Conservation (phyloP, 495 filamentous ascomycete genomes). For the Hypoxylon trugodes region DNA sequence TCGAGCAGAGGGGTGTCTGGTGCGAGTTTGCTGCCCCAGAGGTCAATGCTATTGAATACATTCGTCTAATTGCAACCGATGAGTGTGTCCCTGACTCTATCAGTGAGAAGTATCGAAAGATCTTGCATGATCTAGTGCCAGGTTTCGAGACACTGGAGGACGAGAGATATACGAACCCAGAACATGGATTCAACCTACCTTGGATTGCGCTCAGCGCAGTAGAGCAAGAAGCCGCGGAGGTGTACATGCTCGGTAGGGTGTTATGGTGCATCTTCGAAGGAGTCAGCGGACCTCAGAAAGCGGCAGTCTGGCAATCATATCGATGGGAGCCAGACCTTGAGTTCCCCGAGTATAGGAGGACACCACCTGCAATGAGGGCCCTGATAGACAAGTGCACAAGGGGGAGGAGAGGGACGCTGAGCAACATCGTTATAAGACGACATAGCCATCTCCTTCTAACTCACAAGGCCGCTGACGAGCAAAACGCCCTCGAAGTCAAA, state of each 20-base stretch:
- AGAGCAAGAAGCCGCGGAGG: conserved; percentile 59
- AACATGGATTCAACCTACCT: conserved; percentile 54
- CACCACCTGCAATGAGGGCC: conserved; percentile 48
- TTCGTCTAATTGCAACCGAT: conserved; percentile 50
- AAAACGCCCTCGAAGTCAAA: conserved; percentile 43
- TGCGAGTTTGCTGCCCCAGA: conserved; percentile 60
- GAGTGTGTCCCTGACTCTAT: conserved; percentile 44
- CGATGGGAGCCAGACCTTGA: conserved; percentile 56
- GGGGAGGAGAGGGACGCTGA: conserved; percentile 49
- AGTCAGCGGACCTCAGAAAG: conserved; percentile 54
- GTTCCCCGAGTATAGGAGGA: conserved; percentile 53
- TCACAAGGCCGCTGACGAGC: conserved; percentile 21
- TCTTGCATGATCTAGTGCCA: conserved; percentile 49
- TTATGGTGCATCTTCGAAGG: conserved; percentile 64
- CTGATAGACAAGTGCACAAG: conserved; percentile 56
- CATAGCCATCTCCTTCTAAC: conserved; percentile 51
- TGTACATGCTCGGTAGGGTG: conserved; percentile 61
- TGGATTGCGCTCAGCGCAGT: conserved; percentile 52
- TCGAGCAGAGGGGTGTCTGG: conserved; percentile 62
- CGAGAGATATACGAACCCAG: conserved; percentile 48
- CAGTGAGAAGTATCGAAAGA: conserved; percentile 42
- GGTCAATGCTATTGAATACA: conserved; percentile 58
- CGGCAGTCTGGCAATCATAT: conserved; percentile 59
- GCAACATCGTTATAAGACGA: conserved; percentile 45
- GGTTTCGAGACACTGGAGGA: conserved; percentile 48